phyloP scores from a whole-genome alignment of 108 stramenopile species.

The Nitzschia sp. region DNA sequence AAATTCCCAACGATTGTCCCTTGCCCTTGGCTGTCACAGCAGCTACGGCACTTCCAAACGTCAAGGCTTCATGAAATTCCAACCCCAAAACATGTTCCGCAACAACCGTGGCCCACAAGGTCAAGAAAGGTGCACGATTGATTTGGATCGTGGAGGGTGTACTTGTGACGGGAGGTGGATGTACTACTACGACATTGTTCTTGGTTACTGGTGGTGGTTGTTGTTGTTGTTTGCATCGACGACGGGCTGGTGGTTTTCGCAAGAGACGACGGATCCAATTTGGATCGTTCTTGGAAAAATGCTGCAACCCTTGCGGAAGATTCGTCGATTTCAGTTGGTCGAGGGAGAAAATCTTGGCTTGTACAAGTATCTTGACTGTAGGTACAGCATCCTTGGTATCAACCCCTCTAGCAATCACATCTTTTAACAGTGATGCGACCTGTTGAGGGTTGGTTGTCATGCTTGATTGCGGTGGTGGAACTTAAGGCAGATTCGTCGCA shows the following conservation, averaged over 20 bases:
- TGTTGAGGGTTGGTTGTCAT: slow-evolving; percentile 5
- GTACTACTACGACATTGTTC: not conserved
- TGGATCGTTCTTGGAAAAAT: not conserved
- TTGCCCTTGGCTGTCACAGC: not conserved
- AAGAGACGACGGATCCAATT: not conserved
- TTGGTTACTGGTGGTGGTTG: no score
- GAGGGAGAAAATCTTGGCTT: slow-evolving; percentile 11
- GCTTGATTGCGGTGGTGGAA: not conserved
- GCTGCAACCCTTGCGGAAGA: not conserved
- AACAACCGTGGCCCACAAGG: slow-evolving; percentile 7
- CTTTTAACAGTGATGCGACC: slow-evolving; percentile 1
- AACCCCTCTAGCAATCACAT: slow-evolving; percentile 1
- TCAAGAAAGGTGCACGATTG: slow-evolving; percentile 9
- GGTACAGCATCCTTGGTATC: slow-evolving; percentile 15
- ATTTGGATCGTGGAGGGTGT: not conserved
- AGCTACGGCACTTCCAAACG: slow-evolving; percentile 10
- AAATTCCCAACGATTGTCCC: slow-evolving; percentile 7
- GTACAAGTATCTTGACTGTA: slow-evolving; percentile 5
- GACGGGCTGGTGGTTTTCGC: not conserved
- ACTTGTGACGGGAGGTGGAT: not conserved
- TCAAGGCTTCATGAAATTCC: slow-evolving; percentile 1
- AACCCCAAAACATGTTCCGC: not conserved
- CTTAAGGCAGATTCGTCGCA: no score
- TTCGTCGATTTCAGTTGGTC: not conserved
- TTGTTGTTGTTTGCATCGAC: not conserved